Evolutionary conservation across 2,329 filamentous ascomycete species (phyloP), one percentile per base, ranked within the genome.

Genomic region (Aspergillus sp.): DNA sequence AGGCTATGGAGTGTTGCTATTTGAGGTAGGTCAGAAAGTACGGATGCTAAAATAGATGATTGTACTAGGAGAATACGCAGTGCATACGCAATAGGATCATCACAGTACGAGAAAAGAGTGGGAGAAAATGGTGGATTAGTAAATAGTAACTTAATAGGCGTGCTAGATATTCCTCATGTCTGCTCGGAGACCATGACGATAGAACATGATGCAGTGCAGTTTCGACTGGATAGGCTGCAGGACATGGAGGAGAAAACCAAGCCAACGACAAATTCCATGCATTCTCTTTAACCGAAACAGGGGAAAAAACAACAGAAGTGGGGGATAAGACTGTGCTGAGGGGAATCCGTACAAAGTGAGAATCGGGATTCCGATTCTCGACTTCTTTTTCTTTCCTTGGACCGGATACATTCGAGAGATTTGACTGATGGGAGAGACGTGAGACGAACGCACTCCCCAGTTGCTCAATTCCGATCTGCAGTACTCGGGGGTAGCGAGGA

Each of bases 281-380:
- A 74, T 74, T 73, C 72, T 70, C 70, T 74, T 67, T 69, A 69
- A 67, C 66, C 64, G 63, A 65, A 66, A 68, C 55, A 65, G 60
- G 51, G 59, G 57, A 47, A 55, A 63, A 64, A 64, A 50, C 67
- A 62, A 60, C 57, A 57, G 43, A 66, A 65, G 65, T 36, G 47
- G 52, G 53, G 36, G 56, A 61, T 60, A 61, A 67, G 61, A 65
- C 68, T 68, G 67, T 67, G 65, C 63, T 65, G 63, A 60, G 60
- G 65, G 63, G 68, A 61, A 67, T 65, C 64, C 64, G 64, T 36
- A 36, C 32, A 36, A 65, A 60, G 59, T 13, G 32, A 36, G 60
- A 63, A 65, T 59, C 19, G 25, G 25, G 21, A 66, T 67, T 63
- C 66, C 63, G 66, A 62, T 58, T 65, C 62, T 54, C 54, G 59